Base-by-base conservation (phyloP, 2,329 filamentous ascomycete species). In the Helminthosporium solani region DNA sequence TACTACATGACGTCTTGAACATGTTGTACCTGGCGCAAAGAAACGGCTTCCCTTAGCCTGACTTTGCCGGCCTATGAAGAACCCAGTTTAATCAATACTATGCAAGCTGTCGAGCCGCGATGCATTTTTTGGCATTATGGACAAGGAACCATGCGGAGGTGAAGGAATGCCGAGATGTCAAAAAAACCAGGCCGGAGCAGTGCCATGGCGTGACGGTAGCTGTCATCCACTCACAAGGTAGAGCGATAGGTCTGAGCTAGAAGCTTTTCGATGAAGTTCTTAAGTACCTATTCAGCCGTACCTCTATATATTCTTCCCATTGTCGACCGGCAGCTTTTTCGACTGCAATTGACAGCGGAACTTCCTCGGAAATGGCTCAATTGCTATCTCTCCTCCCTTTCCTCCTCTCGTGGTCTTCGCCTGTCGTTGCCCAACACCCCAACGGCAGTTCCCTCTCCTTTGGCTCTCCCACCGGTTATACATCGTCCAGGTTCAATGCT, bases 401-500 rank as follows among this genome's bases (percentile, higher is more conserved):
- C 27, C 33, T 66, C 2, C 33, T 60, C n/a, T 40, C 20, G 25
- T 23, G 58, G 11, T 36, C 50, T 23, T 45, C 49, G 25, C 20
- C 41, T 11, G 52, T 39, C 18, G 27, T 44, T 33, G 57, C 59
- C 5, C 53, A 59, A 40, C 41, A 33, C 20, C 51, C 48, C 25
- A 60, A 57, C 39, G 47, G 50, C 40, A 50, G 54, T 19, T 49
- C 55, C 16, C 45, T 65, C 7, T 62, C 61, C 7, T 71, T 69
- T 40, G 42, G 54, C 7, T 44, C 58, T 1, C 66, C 68, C 12
- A 53, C 65, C 8, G 68, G 68, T 12, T 72, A 71, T 47, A 61
- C 59, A 7, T 65, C 66, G 2, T 60, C 61, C n/a, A 67, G 51
- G 25, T 74, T 61, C 61, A 73, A 77, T 60, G 64, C 64, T 30